Evolutionary conservation across 2,329 filamentous ascomycete species (phyloP).

Genomic region (Lasiodiplodia gonubiensis): DNA sequence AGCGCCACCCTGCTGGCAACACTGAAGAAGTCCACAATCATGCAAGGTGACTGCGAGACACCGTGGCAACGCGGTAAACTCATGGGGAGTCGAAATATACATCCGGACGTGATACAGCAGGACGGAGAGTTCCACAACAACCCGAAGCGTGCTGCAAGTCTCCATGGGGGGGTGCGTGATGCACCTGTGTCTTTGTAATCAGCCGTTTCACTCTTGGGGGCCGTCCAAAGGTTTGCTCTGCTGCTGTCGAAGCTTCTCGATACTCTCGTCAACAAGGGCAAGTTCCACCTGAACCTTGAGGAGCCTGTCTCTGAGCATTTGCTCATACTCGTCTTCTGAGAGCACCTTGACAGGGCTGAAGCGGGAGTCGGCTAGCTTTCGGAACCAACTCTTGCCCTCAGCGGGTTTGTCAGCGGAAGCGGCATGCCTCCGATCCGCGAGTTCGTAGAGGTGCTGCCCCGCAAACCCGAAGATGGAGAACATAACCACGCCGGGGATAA

Average conservation of each 20-base stretch:
- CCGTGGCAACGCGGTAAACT: background rate
- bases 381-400: slow-evolving; percentile 47
- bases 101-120: background rate
- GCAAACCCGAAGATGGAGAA: slow-evolving; percentile 63
- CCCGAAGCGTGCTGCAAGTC: background rate
- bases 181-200: background rate
- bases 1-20: background rate
- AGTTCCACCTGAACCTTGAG: slow-evolving; percentile 77
- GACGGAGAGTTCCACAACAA: background rate
- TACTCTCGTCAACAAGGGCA: slow-evolving; percentile 76
- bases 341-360: slow-evolving; percentile 75
- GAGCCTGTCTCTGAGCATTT: slow-evolving; percentile 73
- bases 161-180: background rate
- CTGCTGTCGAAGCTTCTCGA: slow-evolving; percentile 57
- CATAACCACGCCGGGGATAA: slow-evolving; percentile 63
- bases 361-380: slow-evolving; percentile 63
- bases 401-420: slow-evolving; percentile 45
- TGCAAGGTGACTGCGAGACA: background rate
- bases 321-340: slow-evolving; percentile 74
- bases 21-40: background rate
- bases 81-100: background rate
- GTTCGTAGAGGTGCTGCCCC: slow-evolving; percentile 64
- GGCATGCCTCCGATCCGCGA: slow-evolving; percentile 46
- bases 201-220: background rate
- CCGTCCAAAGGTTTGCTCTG: slow-evolving; percentile 29